These are phyloP conservation scores for Fusarium napiforme DNA, from an alignment of 2,329 filamentous ascomycete species.

Conservation along the genomic window DNA sequence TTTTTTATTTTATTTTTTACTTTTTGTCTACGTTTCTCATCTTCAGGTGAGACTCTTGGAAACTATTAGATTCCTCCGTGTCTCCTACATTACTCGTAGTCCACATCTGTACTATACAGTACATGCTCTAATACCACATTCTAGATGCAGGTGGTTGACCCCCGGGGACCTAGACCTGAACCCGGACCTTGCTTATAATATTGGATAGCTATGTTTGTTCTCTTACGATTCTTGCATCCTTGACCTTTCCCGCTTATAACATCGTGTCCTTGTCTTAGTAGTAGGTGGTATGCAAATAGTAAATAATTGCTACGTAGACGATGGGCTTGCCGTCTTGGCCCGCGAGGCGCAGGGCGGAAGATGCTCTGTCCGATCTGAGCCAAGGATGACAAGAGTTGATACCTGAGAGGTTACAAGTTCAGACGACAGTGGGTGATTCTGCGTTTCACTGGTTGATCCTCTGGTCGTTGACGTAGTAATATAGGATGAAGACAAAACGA, in stretches of 20 bases:
- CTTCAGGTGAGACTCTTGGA: constrained; percentile 10
- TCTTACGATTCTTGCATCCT: constrained; percentile 13
- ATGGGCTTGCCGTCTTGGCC: constrained; percentile 8
- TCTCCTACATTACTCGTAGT: not conserved
- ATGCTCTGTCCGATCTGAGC: constrained; percentile 11
- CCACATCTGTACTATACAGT: not conserved
- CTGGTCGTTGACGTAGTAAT: not conserved
- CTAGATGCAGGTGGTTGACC: not conserved
- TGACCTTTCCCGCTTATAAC: constrained; percentile 1
- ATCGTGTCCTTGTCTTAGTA: constrained; percentile 23
- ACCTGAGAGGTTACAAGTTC: constrained; percentile 9
- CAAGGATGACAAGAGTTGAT: constrained; percentile 19
- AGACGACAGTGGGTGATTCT: constrained; percentile 6
- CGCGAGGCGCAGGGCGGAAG: constrained; percentile 19
- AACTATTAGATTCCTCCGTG: not conserved
- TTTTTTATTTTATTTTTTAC: constrained; percentile 22
- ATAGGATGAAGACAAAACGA: constrained; percentile 4
- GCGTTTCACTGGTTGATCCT: constrained; percentile 18
- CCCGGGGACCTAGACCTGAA: not conserved
- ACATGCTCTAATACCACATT: not conserved
- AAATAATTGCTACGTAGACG: not conserved
- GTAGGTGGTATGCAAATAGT: not conserved
- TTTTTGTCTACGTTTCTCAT: constrained; percentile 10
- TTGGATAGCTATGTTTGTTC: constrained; percentile 6
- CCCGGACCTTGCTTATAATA: constrained; percentile 1